phyloP scores from a whole-genome alignment of 176 grass and related monocot species.

The Zea luxurians region DNA sequence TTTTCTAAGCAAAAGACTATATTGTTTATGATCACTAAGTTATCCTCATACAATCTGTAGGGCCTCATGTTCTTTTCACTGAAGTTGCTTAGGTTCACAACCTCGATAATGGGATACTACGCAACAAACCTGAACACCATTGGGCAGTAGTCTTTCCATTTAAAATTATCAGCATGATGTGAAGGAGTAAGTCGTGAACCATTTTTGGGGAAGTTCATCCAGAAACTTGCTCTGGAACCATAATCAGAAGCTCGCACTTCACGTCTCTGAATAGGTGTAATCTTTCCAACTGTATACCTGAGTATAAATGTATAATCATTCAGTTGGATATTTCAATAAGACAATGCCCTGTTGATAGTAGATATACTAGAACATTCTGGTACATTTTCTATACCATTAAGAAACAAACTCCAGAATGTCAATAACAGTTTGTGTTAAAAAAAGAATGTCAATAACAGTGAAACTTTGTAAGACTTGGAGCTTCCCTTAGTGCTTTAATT shows the following conservation, averaged over 20 bases:
- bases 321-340: background rate
- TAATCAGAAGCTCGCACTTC: conserved; percentile 93
- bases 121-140: conserved; percentile 93
- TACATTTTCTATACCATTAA: background rate
- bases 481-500: background rate
- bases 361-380: background rate
- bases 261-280: conserved; percentile 90
- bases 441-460: background rate
- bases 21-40: background rate
- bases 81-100: background rate
- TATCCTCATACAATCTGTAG: background rate
- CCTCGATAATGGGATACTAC: background rate
- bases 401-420: background rate
- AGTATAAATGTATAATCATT: conserved; percentile 19
- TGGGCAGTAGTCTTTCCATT: conserved; percentile 99
- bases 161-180: conserved; percentile 89
- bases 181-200: conserved; percentile 92
- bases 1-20: background rate
- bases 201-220: conserved; percentile 93
- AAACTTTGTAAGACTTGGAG: background rate
- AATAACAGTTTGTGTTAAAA: background rate
- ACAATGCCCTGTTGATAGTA: background rate
- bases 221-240: conserved; percentile 87
- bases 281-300: conserved; percentile 99
- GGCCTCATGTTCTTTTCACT: background rate